Evolutionary conservation across 768 basidiomycete species (phyloP).

Genomic region (Plicaturopsis crispa): DNA sequence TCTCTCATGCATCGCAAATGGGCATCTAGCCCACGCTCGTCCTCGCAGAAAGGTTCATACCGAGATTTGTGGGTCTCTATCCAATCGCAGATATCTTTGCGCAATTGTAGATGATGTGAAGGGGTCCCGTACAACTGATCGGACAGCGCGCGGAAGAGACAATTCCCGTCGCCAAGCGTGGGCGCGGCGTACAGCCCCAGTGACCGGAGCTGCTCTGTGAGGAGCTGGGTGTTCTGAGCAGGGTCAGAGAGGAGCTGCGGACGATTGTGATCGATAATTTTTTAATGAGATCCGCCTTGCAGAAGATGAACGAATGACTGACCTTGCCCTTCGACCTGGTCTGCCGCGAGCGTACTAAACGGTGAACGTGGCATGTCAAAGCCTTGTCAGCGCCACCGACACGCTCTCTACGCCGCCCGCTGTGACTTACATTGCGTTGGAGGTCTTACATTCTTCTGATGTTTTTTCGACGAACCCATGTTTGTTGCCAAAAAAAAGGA

Average conservation of each 20-base stretch:
- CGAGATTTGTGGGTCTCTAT: conserved; percentile 59
- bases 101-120: conserved; percentile 57
- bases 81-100: conserved; percentile 78
- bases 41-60: conserved; percentile 85
- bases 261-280: conserved; percentile 6
- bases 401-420: no score
- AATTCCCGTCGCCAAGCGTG: conserved; percentile 88
- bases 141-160: conserved; percentile 84
- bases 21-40: conserved; percentile 65
- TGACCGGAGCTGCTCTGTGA: conserved; percentile 66
- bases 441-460: conserved; percentile 27
- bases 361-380: conserved; percentile 11
- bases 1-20: conserved; percentile 76
- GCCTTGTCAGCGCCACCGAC: no score
- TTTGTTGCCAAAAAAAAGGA: conserved; percentile 19
- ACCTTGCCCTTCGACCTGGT: conserved; percentile 55
- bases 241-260: conserved; percentile 46
- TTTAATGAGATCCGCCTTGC: no score
- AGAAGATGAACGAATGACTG: conserved; percentile 21
- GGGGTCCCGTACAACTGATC: conserved; percentile 83
- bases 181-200: conserved; percentile 83
- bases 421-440: conserved; percentile 32
- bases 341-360: conserved; percentile 45
- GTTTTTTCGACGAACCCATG: conserved; percentile 35
- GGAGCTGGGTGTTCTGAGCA: conserved; percentile 52